Evolutionary conservation across 1,284 basidiomycete genomes (phyloP).

Genomic region (Marasmius fiardii): DNA sequence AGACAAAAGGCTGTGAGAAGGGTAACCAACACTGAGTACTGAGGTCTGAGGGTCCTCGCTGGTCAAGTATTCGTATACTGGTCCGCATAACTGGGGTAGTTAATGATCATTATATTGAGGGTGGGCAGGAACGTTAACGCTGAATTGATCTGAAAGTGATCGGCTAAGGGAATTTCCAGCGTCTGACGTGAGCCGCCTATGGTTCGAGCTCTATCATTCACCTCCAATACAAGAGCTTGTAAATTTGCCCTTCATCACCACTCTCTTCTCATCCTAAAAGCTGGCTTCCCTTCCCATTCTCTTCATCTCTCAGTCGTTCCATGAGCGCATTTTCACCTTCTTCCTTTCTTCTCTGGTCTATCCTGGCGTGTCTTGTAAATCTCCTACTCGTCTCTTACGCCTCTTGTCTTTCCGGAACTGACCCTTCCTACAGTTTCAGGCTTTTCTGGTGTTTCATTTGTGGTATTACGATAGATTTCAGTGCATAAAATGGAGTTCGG

Average conservation of each 20-base stretch:
- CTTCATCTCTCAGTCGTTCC: conserved; percentile 22
- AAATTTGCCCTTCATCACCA: neutral
- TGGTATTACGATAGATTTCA: conserved; percentile 73
- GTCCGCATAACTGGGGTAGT: too few species aligned
- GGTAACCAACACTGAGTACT: too few species aligned
- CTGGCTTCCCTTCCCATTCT: conserved; percentile 28
- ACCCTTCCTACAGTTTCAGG: conserved; percentile 47
- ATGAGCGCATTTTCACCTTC: conserved; percentile 70
- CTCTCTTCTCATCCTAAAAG: conserved; percentile 15
- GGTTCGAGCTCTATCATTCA: neutral
- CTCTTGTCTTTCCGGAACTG: neutral
- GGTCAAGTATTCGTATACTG: too few species aligned
- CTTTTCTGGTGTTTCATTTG: conserved; percentile 63
- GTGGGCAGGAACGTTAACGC: too few species aligned
- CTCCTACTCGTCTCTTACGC: neutral
- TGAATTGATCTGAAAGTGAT: too few species aligned
- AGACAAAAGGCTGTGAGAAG: too few species aligned
- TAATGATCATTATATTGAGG: too few species aligned
- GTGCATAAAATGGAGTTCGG: conserved; percentile 67
- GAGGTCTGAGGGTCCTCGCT: too few species aligned
- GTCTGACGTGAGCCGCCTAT: neutral
- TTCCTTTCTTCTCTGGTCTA: conserved; percentile 68
- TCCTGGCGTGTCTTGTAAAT: conserved; percentile 60
- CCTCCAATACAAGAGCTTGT: neutral
- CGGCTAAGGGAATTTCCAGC: neutral